Base-by-base conservation (phyloP, 768 basidiomycete genomes). In the Inosperma sp. region DNA sequence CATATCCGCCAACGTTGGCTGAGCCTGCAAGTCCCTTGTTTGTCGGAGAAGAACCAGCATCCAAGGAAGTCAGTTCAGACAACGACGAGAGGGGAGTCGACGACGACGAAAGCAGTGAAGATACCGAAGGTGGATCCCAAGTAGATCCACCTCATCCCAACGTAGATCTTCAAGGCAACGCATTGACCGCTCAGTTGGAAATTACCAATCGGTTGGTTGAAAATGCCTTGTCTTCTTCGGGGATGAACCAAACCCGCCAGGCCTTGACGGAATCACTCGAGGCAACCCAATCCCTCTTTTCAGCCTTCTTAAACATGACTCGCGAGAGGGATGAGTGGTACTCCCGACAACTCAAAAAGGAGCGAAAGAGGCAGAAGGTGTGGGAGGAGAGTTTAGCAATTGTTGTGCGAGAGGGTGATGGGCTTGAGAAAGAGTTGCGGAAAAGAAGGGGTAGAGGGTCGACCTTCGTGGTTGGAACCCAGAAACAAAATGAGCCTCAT, bases 331-430 rank as follows among this genome's bases (percentile, higher is more conserved):
- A 96, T 56, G 77, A 79, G 42, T 96, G 86, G 79, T 93, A 82
- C 73, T 76, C 74, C 49, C 68, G 73, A 25, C 78, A 82, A 57
- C 70, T 93, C 8, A 77, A 77, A 55, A 77, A 79, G 21, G 88
- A 92, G 62, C 72, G 76, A 41, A 72, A 77, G 57, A 73, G 83
- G 21, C 82, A 83, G 60, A 70, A 62, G 9, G 72, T 93, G 22
- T 97, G 94, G 94, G 93, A 95, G 68, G 86, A 92, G 68, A 94
- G 88, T 64, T 66, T 97, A 61, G 82, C 85, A 48, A 80, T 82
- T 2, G 92, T 94, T 7, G 93, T 93, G 1, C 75, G 78, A 49
- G 90, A 95, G 64, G 92, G 93, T 13, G 90, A 91, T 60, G 76
- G 73, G 8, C 75, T 94, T 17, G 94, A 98, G 71, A 70, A 71